Base-by-base conservation (phyloP, 2,329 filamentous ascomycete species). In the Alternaria arborescens region DNA sequence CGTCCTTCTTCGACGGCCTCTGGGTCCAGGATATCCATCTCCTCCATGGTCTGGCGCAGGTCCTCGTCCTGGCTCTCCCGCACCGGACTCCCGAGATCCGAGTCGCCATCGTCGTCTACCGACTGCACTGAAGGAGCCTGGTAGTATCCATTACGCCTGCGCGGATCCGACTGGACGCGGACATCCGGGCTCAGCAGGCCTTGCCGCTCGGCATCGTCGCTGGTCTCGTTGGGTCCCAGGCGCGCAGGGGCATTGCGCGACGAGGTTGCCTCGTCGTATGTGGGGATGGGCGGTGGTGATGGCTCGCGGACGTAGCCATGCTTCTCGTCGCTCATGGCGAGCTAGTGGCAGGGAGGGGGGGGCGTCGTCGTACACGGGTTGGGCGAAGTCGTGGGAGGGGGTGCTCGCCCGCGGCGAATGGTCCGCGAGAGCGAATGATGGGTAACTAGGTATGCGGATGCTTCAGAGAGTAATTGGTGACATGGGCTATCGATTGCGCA, bases 41-140 rank as follows among this genome's bases (percentile, higher is more conserved):
- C 91, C 74, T 96, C 88, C 82, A 98, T 90, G 79, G 95, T 92
- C 67, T 90, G 86, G 64, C 92, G 88, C 70, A 95, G 85, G 51
- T 83, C 82, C 47, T 79, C 78, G 52, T 84, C 83, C 58, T 78
- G 76, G 56, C 72, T 91, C 80, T 82, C 82, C 51, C 82, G 82
- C 62, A 86, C 87, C 48, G 82, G 85, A 66, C 84, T 81, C 60
- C 81, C 82, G 70, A 82, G 72, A 60, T 80, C 80, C 62, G 76
- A 81, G 59, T 82, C 80, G 63, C 72, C 80, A 61, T 85, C 89
- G 64, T 94, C 90, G 64, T 94, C 90, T 62, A 89, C 90, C 59
- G 93, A 93, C 78, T 95, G 91, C 64, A 94, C 93, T 1, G 91
- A 94, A 1, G 94, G 93, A 38, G 90, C 86, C 32, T 88, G 89